Base-by-base conservation (phyloP, 352 stramenopile species). In the Globisporangium splendens region DNA sequence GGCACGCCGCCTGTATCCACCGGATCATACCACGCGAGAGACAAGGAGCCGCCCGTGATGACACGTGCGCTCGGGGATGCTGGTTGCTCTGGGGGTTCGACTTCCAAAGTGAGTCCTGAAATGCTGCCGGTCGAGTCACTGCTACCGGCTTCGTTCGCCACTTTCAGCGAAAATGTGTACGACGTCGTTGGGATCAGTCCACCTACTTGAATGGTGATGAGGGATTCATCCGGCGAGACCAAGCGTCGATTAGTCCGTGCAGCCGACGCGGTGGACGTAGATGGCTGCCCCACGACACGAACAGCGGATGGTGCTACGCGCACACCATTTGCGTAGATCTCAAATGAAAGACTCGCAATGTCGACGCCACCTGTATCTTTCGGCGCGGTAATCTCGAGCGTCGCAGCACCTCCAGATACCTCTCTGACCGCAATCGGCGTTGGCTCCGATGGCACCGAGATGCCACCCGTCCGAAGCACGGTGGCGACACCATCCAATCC, bases 1-100 rank as follows among this genome's bases (percentile, higher is more conserved):
- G 76, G 66, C 11, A 72, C 41, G 10, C 79, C 79, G 10, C 79
- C 79, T 0, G 68, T 81, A 33, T 89, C 79, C 0, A 89, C 62
- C 0, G 79, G 76, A 31, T 83, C 70, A 0, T 22, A 46, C 79
- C 79, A 89, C 2, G 15, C 38, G 1, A 89, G 21, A 8, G 46
- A 51, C 46, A 86, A 61, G 0, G 79, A 65, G 2, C 79, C 79
- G 7, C 79, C 79, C 1, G 76, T 87, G 8, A 70, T 59, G 0
- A 10, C 8, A 12, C 31, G 50, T 0, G 61, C 35, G 4, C 8
- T 66, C 0, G 76, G 79, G 11, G 65, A 20, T 3, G 70, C 56
- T 3, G 76, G 74, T 14, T 46, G 50, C 3, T 48, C 72, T 0
- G 79, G 79, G 0, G 60, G 51, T 8, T 61, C 69, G 6, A 66